Percentiles rank a stretch among this genome's conserved stretches.
Evolutionary conservation across 805 yeast genomes (phyloP).

Genomic region (Saccharomyces eubayanus): DNA sequence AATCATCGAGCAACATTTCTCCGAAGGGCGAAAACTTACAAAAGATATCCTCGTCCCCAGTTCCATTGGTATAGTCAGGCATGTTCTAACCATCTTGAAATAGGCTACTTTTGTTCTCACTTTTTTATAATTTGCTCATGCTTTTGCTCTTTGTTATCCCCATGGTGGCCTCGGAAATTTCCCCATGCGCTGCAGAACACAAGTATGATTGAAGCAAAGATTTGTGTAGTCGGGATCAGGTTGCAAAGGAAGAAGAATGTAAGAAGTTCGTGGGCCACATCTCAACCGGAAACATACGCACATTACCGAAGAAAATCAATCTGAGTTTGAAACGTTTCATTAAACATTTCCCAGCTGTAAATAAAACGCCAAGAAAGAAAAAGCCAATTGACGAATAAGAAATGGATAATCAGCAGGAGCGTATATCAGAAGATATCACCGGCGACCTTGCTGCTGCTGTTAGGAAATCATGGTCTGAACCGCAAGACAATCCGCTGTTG

Average conservation of each 20-base stretch:
- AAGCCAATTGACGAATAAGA: not conserved
- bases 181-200: not conserved
- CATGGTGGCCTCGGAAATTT: not conserved
- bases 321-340: not conserved
- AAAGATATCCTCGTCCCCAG: not conserved
- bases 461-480: slow-evolving; percentile 29
- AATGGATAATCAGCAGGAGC: not conserved
- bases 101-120: not conserved
- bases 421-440: slow-evolving; percentile 8
- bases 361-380: not conserved
- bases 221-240: not conserved
- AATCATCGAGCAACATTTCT: too few relatives aligned
- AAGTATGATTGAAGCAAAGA: not conserved
- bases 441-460: slow-evolving; percentile 27
- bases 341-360: not conserved
- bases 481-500: slow-evolving; percentile 7
- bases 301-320: not conserved
- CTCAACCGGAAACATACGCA: too few relatives aligned
- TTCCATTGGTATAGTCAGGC: not conserved
- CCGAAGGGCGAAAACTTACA: too few relatives aligned
- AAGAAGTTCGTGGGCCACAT: not conserved
- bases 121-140: not conserved
- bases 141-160: not conserved
- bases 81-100: not conserved
- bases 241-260: not conserved